These are phyloP conservation scores for Globisporangium paroecandrum DNA, from an alignment of 352 stramenopile genomes.

Conservation along the genomic window DNA sequence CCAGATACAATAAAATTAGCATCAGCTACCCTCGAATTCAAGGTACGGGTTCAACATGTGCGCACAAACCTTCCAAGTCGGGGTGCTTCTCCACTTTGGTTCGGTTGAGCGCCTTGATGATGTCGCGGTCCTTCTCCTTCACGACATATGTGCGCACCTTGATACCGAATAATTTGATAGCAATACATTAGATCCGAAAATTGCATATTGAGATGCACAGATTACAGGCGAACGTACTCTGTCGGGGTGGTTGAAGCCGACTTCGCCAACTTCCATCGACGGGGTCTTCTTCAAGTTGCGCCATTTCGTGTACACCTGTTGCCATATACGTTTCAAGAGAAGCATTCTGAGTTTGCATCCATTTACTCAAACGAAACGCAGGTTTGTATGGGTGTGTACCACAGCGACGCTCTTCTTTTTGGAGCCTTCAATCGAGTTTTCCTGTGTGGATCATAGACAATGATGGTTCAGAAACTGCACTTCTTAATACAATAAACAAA, in stretches of 20 bases:
- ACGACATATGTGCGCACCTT: conserved; percentile 75
- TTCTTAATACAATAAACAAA: not conserved
- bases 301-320: conserved; percentile 91
- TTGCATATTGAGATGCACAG: not conserved
- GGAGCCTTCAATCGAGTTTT: conserved; percentile 93
- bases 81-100: conserved; percentile 77
- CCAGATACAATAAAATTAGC: not conserved
- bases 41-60: not conserved
- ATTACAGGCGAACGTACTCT: conserved; percentile 28
- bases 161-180: not conserved
- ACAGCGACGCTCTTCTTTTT: conserved; percentile 90
- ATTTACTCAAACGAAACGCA: not conserved
- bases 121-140: conserved; percentile 81
- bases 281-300: conserved; percentile 90
- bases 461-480: not conserved
- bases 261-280: conserved; percentile 90
- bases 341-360: not conserved
- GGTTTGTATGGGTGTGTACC: conserved; percentile 21
- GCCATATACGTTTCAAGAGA: not conserved
- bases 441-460: conserved; percentile 24
- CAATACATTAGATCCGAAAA: conserved; percentile 12
- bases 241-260: conserved; percentile 77
- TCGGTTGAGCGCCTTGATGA: conserved; percentile 85
- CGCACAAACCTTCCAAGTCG: conserved; percentile 64
- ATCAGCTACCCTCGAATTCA: not conserved